phyloP scores from a whole-genome alignment of 805 yeast species.

The Saccharomycopsis javanensis region DNA sequence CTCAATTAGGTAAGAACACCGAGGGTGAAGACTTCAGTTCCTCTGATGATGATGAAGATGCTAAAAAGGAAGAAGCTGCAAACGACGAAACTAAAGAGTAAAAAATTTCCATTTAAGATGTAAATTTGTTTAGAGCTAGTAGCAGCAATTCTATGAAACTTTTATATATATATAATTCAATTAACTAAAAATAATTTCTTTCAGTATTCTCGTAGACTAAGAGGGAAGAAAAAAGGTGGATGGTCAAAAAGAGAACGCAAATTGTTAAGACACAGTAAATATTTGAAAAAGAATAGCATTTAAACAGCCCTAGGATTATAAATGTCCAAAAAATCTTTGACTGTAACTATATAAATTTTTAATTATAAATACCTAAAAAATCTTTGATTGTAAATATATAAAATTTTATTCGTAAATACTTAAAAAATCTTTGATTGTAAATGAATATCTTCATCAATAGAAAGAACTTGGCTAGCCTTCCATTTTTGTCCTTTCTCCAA shows the following conservation, averaged over 20 bases:
- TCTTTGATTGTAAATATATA: no score
- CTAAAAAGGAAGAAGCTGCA: background rate
- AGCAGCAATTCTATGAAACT: no score
- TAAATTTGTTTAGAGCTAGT: no score
- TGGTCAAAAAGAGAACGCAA: background rate
- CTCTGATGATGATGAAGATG: conserved; percentile 27
- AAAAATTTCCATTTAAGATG: no score
- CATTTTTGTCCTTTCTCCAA: conserved; percentile 67
- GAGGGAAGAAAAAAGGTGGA: background rate
- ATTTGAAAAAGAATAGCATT: no score
- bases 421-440: conserved; percentile 36
- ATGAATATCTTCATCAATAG: conserved; percentile 47
- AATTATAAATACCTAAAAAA: no score
- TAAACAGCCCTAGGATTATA: no score
- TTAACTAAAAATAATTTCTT: background rate
- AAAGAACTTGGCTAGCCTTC: conserved; percentile 56
- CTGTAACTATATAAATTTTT: no score
- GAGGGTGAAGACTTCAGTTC: conserved; percentile 27
- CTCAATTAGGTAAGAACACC: conserved; percentile 25
- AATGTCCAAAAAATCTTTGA: no score
- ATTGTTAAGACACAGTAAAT: no score
- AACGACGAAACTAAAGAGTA: background rate
- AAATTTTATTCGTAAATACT: background rate
- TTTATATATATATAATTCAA: background rate
- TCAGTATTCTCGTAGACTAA: background rate